A percentile compares a stretch with the other conserved stretches of the same genome.
phyloP scores from a whole-genome alignment of 2,329 filamentous ascomycete species.

The Penicillium sp. region DNA sequence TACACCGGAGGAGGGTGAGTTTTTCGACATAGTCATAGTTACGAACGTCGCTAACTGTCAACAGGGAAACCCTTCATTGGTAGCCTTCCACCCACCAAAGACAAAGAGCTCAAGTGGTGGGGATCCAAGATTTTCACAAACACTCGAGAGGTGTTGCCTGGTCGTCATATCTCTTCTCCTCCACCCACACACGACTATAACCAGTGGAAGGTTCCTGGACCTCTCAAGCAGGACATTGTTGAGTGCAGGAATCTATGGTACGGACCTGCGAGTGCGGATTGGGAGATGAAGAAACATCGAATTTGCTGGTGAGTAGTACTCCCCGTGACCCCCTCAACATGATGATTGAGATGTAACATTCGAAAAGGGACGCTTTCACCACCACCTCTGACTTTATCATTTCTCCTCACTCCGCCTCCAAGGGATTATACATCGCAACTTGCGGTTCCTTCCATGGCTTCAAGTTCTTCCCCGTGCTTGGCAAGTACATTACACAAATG shows the following conservation, averaged over 20 bases:
- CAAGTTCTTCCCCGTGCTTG: conserved; percentile 31
- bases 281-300: conserved; percentile 59
- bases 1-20: conserved; percentile 32
- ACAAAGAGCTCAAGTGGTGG: conserved; percentile 55
- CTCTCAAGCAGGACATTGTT: conserved; percentile 57
- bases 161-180: conserved; percentile 54
- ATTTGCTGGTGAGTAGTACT: conserved; percentile 64
- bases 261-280: conserved; percentile 52
- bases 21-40: background rate
- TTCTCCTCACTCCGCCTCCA: conserved; percentile 41
- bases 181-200: conserved; percentile 53
- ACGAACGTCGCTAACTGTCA: conserved; percentile 12
- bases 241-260: conserved; percentile 57
- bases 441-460: conserved; percentile 29
- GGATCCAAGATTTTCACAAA: conserved; percentile 58
- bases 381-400: conserved; percentile 52
- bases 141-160: conserved; percentile 50
- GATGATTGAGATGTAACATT: conserved; percentile 3
- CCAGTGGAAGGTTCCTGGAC: conserved; percentile 58
- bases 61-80: conserved; percentile 54
- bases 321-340: background rate
- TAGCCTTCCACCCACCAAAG: conserved; percentile 52
- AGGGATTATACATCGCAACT: conserved; percentile 42
- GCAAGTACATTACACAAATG: conserved; percentile 29
- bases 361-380: conserved; percentile 60